These are phyloP conservation scores for Fagopyrum esculentum DNA, from an alignment of 148 eudicot genomes.

Conservation along the genomic window DNA sequence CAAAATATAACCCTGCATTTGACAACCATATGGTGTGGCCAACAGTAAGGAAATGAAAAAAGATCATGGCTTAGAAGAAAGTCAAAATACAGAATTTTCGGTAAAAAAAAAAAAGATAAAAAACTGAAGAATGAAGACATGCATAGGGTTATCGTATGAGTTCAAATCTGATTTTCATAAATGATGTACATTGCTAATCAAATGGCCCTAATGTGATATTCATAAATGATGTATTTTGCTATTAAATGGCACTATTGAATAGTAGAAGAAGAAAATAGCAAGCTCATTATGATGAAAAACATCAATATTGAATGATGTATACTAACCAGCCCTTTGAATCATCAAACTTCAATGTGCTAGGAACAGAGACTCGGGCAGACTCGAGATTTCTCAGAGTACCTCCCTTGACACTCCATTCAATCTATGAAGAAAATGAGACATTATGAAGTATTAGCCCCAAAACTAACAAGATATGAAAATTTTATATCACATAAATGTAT, in stretches of 20 bases:
- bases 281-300: background rate
- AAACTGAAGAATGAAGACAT: too few relatives aligned
- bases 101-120: background rate
- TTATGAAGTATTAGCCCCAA: background rate
- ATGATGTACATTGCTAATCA: background rate
- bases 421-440: constrained; percentile 27
- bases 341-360: constrained; percentile 72
- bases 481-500: background rate
- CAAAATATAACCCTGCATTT: background rate
- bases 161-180: too few relatives aligned
- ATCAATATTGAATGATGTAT: background rate
- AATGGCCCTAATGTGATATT: background rate
- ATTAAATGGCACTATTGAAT: background rate
- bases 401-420: constrained; percentile 91
- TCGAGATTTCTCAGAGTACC: constrained; percentile 81
- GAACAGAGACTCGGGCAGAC: constrained; percentile 87
- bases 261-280: background rate
- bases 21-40: background rate
- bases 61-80: background rate
- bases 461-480: background rate
- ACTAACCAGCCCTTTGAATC: constrained; percentile 74
- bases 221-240: background rate
- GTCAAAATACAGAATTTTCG: background rate
- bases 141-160: too few relatives aligned
- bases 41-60: background rate